Conservation (phyloP, 2,329 filamentous ascomycete genomes). For the Arthrinium phaeospermum region DNA sequence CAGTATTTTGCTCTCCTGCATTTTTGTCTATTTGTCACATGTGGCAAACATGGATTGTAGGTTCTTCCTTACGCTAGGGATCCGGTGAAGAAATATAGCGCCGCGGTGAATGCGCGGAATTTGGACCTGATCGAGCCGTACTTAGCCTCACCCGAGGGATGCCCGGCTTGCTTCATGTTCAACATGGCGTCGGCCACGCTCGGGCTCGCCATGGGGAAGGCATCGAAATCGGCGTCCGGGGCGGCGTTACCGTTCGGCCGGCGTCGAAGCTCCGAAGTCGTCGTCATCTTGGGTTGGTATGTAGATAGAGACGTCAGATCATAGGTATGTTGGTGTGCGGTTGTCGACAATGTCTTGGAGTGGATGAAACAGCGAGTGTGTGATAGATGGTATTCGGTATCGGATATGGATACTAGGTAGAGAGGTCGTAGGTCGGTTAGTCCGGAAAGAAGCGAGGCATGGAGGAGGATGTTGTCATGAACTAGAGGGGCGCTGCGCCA, state of each 20-base stretch:
- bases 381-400: neutral
- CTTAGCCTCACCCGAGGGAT: slow-evolving; percentile 62
- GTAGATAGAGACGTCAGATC: neutral
- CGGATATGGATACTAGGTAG: neutral
- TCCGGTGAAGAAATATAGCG: slow-evolving; percentile 57
- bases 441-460: slow-evolving; percentile 7
- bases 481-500: slow-evolving; percentile 13
- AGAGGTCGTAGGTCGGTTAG: slow-evolving; percentile 18
- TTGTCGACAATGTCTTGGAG: neutral
- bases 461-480: slow-evolving; percentile 12
- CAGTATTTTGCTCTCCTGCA: neutral
- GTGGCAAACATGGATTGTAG: neutral
- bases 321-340: neutral
- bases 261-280: slow-evolving; percentile 44
- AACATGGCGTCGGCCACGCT: slow-evolving; percentile 32
- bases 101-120: slow-evolving; percentile 57
- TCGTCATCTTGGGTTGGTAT: slow-evolving; percentile 31
- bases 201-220: slow-evolving; percentile 35
- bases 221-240: slow-evolving; percentile 23
- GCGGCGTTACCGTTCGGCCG: slow-evolving; percentile 30
- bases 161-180: slow-evolving; percentile 35
- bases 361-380: neutral
- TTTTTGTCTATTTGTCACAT: neutral
- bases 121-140: slow-evolving; percentile 57
- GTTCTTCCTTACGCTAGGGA: slow-evolving; percentile 52